These are phyloP conservation scores for Suhomyces maxii DNA, from an alignment of 1,139 yeast species.

Conservation along the genomic window DNA sequence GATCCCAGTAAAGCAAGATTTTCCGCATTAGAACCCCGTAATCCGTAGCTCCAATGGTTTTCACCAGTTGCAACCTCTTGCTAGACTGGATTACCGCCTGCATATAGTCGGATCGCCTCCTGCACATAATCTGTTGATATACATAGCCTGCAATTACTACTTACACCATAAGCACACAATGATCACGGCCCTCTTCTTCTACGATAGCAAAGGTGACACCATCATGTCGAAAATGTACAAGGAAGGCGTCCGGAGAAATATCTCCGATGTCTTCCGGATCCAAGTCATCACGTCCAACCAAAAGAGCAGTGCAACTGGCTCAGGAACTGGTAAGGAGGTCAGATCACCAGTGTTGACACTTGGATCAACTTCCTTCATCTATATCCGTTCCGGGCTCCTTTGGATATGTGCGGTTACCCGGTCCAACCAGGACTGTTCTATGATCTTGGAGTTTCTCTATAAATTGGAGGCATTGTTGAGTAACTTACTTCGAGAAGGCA, in stretches of 20 bases:
- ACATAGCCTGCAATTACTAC: no score
- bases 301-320: slow-evolving; percentile 16
- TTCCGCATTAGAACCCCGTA: no score
- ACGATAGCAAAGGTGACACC: slow-evolving; percentile 82
- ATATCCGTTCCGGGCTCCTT: slow-evolving; percentile 65
- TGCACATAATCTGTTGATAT: no score
- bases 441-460: slow-evolving; percentile 76
- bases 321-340: slow-evolving; percentile 29
- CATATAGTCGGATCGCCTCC: neutral
- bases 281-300: slow-evolving; percentile 68
- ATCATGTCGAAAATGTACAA: slow-evolving; percentile 68
- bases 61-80: no score
- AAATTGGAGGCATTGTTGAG: slow-evolving; percentile 52
- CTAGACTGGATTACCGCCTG: neutral
- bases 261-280: slow-evolving; percentile 87
- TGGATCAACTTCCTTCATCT: slow-evolving; percentile 90
- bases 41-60: no score
- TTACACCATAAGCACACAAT: slow-evolving; percentile 28
- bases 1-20: no score
- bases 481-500: slow-evolving; percentile 21
- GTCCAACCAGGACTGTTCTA: slow-evolving; percentile 82
- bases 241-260: slow-evolving; percentile 43
- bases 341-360: slow-evolving; percentile 84
- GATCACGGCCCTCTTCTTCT: slow-evolving; percentile 80
- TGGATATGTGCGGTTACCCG: slow-evolving; percentile 89